phyloP scores from a whole-genome alignment of 2,329 filamentous ascomycete species.

The Trichophyton simii region DNA sequence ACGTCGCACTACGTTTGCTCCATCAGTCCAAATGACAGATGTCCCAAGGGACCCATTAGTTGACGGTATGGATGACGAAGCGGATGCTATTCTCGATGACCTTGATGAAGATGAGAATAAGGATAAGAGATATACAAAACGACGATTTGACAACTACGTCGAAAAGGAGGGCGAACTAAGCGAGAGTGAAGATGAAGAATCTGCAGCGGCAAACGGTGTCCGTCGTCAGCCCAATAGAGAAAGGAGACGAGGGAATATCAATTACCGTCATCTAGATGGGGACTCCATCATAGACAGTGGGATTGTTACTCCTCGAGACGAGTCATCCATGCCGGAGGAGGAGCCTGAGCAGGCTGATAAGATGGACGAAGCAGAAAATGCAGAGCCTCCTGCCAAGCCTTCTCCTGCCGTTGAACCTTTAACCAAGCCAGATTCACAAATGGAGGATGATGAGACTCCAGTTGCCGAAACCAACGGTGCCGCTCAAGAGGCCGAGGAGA shows the following conservation, averaged over 20 bases:
- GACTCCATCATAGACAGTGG: constrained; percentile 44
- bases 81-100: constrained; percentile 53
- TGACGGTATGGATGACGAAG: constrained; percentile 50
- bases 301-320: constrained; percentile 34
- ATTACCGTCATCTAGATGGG: constrained; percentile 47
- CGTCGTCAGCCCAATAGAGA: constrained; percentile 40
- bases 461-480: constrained; percentile 23
- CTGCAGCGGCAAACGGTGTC: constrained; percentile 56
- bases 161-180: constrained; percentile 69
- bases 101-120: constrained; percentile 76
- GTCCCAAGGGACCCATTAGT: constrained; percentile 46
- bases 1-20: constrained; percentile 48
- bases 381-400: constrained; percentile 22
- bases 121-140: constrained; percentile 69
- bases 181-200: constrained; percentile 81
- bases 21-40: constrained; percentile 53
- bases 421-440: constrained; percentile 13
- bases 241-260: constrained; percentile 47
- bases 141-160: constrained; percentile 67
- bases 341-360: constrained; percentile 31
- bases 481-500: constrained; percentile 17
- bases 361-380: constrained; percentile 31
- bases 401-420: constrained; percentile 20
- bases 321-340: constrained; percentile 33
- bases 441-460: constrained; percentile 22